Conservation (phyloP, 202 grass and related monocot genomes). For the Saccharum hybrid region DNA sequence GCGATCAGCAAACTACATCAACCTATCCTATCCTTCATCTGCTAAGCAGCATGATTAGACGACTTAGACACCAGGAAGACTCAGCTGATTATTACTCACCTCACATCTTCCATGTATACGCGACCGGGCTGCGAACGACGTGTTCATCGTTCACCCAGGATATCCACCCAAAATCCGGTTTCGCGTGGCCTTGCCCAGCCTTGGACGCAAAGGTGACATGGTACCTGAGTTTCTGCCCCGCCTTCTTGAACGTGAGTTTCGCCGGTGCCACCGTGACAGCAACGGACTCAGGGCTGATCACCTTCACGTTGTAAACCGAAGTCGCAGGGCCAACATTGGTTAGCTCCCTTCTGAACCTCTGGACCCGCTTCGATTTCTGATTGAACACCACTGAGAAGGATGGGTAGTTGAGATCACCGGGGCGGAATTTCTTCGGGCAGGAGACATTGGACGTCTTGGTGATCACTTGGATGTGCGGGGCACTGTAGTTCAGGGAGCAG, state of each 20-base stretch:
- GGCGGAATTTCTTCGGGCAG: conserved; percentile 65
- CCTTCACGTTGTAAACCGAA: conserved; percentile 72
- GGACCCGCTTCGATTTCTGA: conserved; percentile 42
- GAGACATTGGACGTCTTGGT: conserved; percentile 69
- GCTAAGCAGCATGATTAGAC: conserved; percentile 8
- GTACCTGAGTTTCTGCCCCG: conserved; percentile 77
- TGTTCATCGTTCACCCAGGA: conserved; percentile 65
- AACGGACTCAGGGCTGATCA: conserved; percentile 56
- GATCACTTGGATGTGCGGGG: conserved; percentile 71
- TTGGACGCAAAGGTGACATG: conserved; percentile 65
- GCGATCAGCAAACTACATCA: conserved; percentile 56
- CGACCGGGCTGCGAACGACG: conserved; percentile 65
- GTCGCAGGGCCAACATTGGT: conserved; percentile 67
- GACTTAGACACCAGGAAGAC: background rate
- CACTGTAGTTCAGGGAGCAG: conserved; percentile 79
- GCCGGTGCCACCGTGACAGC: conserved; percentile 60
- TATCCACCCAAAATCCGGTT: conserved; percentile 80
- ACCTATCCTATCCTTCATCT: conserved; percentile 39
- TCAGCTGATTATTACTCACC: background rate
- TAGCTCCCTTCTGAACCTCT: conserved; percentile 79
- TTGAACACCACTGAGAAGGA: conserved; percentile 83
- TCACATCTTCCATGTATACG: conserved; percentile 71
- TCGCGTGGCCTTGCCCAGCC: conserved; percentile 19
- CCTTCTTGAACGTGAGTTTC: conserved; percentile 71
- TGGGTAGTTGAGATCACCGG: conserved; percentile 93